These are phyloP conservation scores for Mortierella polycephala DNA, from an alignment of 371 early-diverging fungal genomes.

Conservation along the genomic window DNA sequence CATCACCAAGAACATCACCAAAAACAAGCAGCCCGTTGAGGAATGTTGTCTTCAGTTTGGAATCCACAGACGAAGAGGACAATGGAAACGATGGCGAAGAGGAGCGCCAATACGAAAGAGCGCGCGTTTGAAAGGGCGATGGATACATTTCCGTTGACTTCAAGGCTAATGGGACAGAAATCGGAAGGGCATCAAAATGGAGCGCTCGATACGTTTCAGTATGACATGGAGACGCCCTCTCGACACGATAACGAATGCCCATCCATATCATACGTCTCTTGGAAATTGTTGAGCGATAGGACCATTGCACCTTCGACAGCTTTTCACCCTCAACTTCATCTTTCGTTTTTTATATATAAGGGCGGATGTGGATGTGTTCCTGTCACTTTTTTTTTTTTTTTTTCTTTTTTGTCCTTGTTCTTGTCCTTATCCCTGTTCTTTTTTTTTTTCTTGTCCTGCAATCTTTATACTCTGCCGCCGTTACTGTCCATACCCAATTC, in stretches of 20 bases:
- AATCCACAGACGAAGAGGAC: slow-evolving; percentile 38
- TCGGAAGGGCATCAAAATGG: not conserved
- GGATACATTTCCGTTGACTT: not conserved
- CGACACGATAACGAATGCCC: not conserved
- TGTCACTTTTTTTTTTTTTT: not conserved
- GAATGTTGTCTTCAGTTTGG: slow-evolving; percentile 46
- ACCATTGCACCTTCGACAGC: not conserved
- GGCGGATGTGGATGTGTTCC: not conserved
- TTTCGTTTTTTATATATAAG: slow-evolving; percentile 2
- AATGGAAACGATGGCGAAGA: slow-evolving; percentile 5
- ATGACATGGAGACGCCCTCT: not conserved
- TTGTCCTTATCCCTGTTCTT: not conserved
- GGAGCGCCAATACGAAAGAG: slow-evolving; percentile 3
- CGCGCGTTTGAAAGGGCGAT: slow-evolving; percentile 2
- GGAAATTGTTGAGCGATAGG: not conserved
- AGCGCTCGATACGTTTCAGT: not conserved
- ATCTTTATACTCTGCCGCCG: too few relatives aligned
- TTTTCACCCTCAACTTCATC: not conserved
- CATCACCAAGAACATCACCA: slow-evolving; percentile 35
- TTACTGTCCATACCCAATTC: not conserved
- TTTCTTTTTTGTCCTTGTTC: not conserved
- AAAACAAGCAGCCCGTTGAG: slow-evolving; percentile 46
- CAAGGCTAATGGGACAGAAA: not conserved
- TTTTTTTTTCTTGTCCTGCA: not conserved
- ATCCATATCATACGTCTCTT: not conserved